These are phyloP conservation scores for Sclerotinia subarctica DNA, from an alignment of 2,329 filamentous ascomycete genomes.

Conservation along the genomic window DNA sequence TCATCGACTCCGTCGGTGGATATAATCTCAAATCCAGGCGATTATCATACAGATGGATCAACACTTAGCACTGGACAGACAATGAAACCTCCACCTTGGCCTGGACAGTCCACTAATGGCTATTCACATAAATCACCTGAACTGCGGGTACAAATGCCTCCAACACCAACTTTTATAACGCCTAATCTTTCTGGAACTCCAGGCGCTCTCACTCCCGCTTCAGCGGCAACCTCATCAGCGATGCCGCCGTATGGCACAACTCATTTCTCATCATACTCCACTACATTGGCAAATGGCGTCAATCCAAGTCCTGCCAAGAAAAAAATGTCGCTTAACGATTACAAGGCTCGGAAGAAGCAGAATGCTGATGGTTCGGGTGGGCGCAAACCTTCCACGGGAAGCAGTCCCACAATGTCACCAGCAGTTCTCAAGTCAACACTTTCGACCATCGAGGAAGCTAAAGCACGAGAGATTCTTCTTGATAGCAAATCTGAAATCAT, in stretches of 20 bases:
- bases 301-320: slow-evolving; percentile 55
- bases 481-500: slow-evolving; percentile 38
- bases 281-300: slow-evolving; percentile 44
- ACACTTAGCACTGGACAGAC: slow-evolving; percentile 24
- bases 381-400: slow-evolving; percentile 29
- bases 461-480: slow-evolving; percentile 38
- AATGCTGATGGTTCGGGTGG: slow-evolving; percentile 27
- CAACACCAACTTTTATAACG: slow-evolving; percentile 49
- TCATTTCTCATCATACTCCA: slow-evolving; percentile 45
- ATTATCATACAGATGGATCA: slow-evolving; percentile 35
- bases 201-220: slow-evolving; percentile 46
- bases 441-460: slow-evolving; percentile 43
- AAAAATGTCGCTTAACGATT: slow-evolving; percentile 65
- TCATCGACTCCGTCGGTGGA: slow-evolving; percentile 35
- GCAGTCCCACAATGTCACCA: slow-evolving; percentile 38
- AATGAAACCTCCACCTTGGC: slow-evolving; percentile 38
- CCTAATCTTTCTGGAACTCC: slow-evolving; percentile 38
- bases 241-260: slow-evolving; percentile 51
- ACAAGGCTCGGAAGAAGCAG: slow-evolving; percentile 52
- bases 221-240: slow-evolving; percentile 43
- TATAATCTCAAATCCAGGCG: slow-evolving; percentile 22
- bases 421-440: slow-evolving; percentile 42
- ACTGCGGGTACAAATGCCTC: slow-evolving; percentile 52
- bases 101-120: slow-evolving; percentile 23
- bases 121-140: slow-evolving; percentile 29